Percentiles rank a stretch among this genome's conserved stretches.
phyloP scores from a whole-genome alignment of 305 asterid genomes.

The Caryopteris hybrid region DNA sequence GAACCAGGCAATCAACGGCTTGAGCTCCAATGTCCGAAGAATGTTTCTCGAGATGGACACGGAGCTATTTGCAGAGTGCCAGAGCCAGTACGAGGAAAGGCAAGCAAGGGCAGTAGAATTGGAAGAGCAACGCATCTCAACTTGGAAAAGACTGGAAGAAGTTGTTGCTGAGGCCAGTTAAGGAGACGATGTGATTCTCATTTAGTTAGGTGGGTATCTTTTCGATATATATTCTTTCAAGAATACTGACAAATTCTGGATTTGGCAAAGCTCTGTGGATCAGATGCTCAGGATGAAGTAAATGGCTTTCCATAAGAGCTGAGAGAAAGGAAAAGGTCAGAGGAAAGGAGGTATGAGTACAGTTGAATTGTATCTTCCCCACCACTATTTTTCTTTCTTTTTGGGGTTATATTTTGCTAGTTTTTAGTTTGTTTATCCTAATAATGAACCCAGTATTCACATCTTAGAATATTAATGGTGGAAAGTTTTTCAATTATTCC shows the following conservation, averaged over 20 bases:
- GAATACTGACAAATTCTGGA: slow-evolving; percentile 16
- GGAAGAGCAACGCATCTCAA: slow-evolving; percentile 46
- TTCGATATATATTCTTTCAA: slow-evolving; percentile 12
- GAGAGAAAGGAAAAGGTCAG: slow-evolving; percentile 14
- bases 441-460: slow-evolving; percentile 23
- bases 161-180: slow-evolving; percentile 38
- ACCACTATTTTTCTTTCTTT: not conserved
- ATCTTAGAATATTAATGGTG: slow-evolving; percentile 21
- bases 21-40: slow-evolving; percentile 73
- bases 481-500: slow-evolving; percentile 11
- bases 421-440: slow-evolving; percentile 20
- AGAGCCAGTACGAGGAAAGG: slow-evolving; percentile 45
- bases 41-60: slow-evolving; percentile 91
- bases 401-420: slow-evolving; percentile 9
- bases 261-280: slow-evolving; percentile 27
- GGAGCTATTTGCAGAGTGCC: slow-evolving; percentile 76
- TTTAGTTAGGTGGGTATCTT: slow-evolving; percentile 14
- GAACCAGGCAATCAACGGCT: slow-evolving; percentile 88
- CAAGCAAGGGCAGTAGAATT: slow-evolving; percentile 47
- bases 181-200: slow-evolving; percentile 11
- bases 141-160: slow-evolving; percentile 78
- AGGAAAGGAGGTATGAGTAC: slow-evolving; percentile 25
- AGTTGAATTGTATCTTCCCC: slow-evolving; percentile 17
- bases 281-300: slow-evolving; percentile 10
- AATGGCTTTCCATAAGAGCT: slow-evolving; percentile 1